Evolutionary conservation across 2,329 filamentous ascomycete species (phyloP).

Genomic region (Amauroascus verrucosus): DNA sequence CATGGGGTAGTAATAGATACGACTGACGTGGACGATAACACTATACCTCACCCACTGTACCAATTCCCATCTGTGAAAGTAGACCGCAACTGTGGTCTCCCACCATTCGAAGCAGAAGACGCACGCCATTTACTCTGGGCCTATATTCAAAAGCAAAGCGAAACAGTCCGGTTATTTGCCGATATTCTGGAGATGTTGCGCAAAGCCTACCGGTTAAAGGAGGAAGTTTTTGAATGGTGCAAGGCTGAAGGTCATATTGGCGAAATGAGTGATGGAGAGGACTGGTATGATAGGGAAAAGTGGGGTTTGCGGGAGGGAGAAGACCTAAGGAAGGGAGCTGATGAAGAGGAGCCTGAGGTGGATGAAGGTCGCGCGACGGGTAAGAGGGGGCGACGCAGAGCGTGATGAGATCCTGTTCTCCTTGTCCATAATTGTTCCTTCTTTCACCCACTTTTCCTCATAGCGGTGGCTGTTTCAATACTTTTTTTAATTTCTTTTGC

Average conservation of each 20-base stretch:
- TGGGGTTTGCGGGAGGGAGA: conserved; percentile 48
- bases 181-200: conserved; percentile 48
- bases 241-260: conserved; percentile 55
- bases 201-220: conserved; percentile 49
- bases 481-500: neutral
- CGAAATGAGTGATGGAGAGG: conserved; percentile 58
- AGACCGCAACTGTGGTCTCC: conserved; percentile 48
- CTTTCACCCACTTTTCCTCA: conserved; percentile 5
- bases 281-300: conserved; percentile 55
- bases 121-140: conserved; percentile 50
- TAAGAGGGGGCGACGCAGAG: conserved; percentile 33
- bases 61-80: conserved; percentile 43
- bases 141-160: conserved; percentile 57
- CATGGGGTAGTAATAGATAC: conserved; percentile 24
- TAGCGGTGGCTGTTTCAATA: neutral
- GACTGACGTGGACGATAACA: conserved; percentile 42
- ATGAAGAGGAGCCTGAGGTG: conserved; percentile 48
- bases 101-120: conserved; percentile 50
- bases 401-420: conserved; percentile 17
- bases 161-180: conserved; percentile 49
- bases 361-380: conserved; percentile 32
- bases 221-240: conserved; percentile 49
- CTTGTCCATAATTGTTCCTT: neutral
- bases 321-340: conserved; percentile 50
- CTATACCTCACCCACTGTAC: conserved; percentile 47